Base-by-base conservation (phyloP, 345 rosid genomes). In the Eucalyptus sp. region DNA sequence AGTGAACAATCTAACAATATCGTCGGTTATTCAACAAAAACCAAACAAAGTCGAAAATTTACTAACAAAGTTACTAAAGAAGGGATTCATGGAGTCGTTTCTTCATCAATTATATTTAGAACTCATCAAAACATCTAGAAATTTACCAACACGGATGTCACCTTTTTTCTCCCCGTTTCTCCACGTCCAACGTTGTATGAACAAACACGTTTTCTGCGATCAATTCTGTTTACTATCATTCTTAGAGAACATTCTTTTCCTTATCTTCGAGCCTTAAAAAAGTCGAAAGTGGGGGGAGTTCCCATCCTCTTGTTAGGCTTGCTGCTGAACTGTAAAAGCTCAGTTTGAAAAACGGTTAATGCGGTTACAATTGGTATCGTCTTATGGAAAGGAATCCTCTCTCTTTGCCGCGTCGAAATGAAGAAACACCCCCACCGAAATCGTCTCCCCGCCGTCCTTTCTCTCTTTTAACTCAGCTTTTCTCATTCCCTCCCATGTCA, bases 361-460 rank as follows among this genome's bases (percentile, higher is more conserved):
- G 83, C 83, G 83, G 83, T 76, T 76, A 76, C 48, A 22, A 41
- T 41, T 37, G 24, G 22, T 22, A 12, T 25, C 37, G 43, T 86
- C 43, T 27, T 14, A 5, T n/a, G 1, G 52, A 56, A 52, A 12
- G 37, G 51, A 86, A 17, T 11, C 83, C 83, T 41, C 48, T 71
- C 81, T 37, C 83, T 87, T 46, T 87, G 29, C 81, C n/a, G 89
- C 86, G 86, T 33, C 10, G 60, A 83, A 88, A 49, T 52, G 11
- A 50, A 80, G 79, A 17, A 71, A 71, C 44, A 71, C 43, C 56
- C 56, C 17, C 86, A 81, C 90, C 92, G 92, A 81, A 66, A 85
- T 88, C 87, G 51, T 86, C 92, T 90, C 90, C 9, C 43, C 33
- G 86, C 92, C 89, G 86, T 86, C 84, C 87, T 86, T 87, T 71